Evolutionary conservation across 768 basidiomycete species (phyloP), one percentile per base, ranked within the genome.

Genomic region (Boletus rubescentipes): DNA sequence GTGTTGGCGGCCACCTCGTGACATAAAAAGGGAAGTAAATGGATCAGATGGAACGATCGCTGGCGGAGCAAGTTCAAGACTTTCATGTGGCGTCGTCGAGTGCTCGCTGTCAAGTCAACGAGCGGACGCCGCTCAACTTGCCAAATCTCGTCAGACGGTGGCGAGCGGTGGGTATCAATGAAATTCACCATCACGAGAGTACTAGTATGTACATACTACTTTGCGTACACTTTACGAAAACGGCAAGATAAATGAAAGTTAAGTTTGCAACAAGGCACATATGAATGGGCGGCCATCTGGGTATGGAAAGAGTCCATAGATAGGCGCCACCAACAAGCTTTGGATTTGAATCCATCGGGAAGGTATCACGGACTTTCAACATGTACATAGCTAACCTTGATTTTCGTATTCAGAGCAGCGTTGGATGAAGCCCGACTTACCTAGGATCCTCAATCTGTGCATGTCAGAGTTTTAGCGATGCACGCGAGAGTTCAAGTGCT

Each of bases 401-500:
- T 26, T 26, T 26, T 26, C 26, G 6, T 26, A 26, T 6, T 26
- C 26, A 26, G 26, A 26, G 26, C 26, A 26, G 26, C 26, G 26
- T 26, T 26, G 26, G 26, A 26, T 26, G 26, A 6, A 26, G 26
- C 3, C n/a, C 6, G 26, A 26, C 26, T 26, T 26, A 26, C 26
- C 26, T 26, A 26, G 26, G 26, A 26, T 26, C 26, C 26, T 6
- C 26, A 26, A 26, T 26, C 26, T 26, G 26, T 26, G 26, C 26
- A 26, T 26, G 26, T 26, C 26, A 26, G n/a, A n/a, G n/a, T n/a
- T n/a, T n/a, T n/a, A n/a, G n/a, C n/a, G 67, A 63, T 88, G 87
- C 9, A 67, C 40, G 29, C 78, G 73, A 1, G 87, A 87, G 16
- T 75, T 76, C 51, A 81, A 65, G 64, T 89, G 87, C 68, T 76